phyloP scores from a whole-genome alignment of 768 basidiomycete species.

The Panellus pusillus region DNA sequence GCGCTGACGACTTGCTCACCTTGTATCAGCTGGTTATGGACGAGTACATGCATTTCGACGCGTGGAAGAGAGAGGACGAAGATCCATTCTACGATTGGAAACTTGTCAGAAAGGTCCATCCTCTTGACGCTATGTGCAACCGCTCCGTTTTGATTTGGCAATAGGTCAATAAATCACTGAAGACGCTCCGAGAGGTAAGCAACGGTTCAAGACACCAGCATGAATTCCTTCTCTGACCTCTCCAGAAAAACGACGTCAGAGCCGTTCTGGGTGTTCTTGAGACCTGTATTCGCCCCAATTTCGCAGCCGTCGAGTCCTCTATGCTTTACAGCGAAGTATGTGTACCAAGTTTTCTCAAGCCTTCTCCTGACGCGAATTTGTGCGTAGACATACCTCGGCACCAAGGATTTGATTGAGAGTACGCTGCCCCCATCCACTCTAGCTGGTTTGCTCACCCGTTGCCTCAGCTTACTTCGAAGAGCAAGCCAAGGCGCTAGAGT shows the following conservation, averaged over 20 bases:
- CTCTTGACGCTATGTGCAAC: neutral
- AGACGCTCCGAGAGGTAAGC: constrained; percentile 52
- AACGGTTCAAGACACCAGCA: neutral
- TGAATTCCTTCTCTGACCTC: neutral
- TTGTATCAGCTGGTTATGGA: constrained; percentile 49
- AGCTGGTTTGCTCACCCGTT: constrained; percentile 10
- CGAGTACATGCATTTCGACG: constrained; percentile 77
- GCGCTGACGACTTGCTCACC: neutral
- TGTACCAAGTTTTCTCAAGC: constrained; percentile 19
- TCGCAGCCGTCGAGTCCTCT: constrained; percentile 87
- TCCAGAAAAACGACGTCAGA: constrained; percentile 67
- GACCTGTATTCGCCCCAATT: constrained; percentile 87
- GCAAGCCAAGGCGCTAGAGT: constrained; percentile 72
- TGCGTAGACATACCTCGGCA: constrained; percentile 82
- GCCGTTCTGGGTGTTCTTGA: constrained; percentile 89
- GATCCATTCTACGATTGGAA: constrained; percentile 92
- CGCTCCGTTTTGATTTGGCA: neutral
- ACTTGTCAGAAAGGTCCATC: constrained; percentile 68
- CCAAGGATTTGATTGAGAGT: constrained; percentile 90
- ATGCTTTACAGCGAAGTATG: constrained; percentile 93
- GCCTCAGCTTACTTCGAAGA: constrained; percentile 79
- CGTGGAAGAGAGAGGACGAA: constrained; percentile 89
- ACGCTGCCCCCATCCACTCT: constrained; percentile 20
- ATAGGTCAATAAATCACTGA: constrained; percentile 74
- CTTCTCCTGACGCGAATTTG: constrained; percentile 14